Base-by-base conservation (phyloP, 2,329 filamentous ascomycete species). In the Ascochyta clinopodiicola region DNA sequence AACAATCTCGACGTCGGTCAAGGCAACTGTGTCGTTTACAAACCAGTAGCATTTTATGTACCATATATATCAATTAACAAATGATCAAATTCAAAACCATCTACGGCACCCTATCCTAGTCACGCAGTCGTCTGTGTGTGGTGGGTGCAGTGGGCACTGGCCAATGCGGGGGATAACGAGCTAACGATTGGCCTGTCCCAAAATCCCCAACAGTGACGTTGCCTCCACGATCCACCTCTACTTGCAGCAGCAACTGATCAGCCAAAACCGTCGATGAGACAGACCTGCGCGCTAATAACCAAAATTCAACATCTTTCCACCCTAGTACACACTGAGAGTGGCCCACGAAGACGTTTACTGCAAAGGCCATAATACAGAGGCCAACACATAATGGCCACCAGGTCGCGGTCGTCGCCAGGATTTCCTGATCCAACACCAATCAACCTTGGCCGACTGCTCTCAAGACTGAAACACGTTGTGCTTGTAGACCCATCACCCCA, bases 391-490 rank as follows among this genome's bases (percentile, higher is more conserved):
- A 72, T 71, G 69, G 38, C 64, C 13, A 49, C 67, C 10, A 56
- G 57, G 49, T 39, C 68, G 36, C 61, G 54, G n/a, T 66, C 67
- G 6, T 65, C 69, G 1, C 58, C 69, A 35, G 60, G 51, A 2
- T 63, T 56, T 27, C 63, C 69, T 9, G 70, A 74, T 17, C 48
- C 67, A 5, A 71, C 68, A 2, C 57, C 66, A 1, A 72, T 77
- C 37, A 77, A 90, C 66, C 81, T 93, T 17, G 83, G 81, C 37
- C 84, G 87, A 34, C 79, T 92, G 44, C 82, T 93, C 6, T 76
- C 78, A 45, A 86, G 89, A 29, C 79, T 92, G 34, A 86, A 91
- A 64, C 82, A 84, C 57, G 86, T 80, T 31, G 80, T 92, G 47
- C 80, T 91, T 51, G 81, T 85, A 27, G 83, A 87, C 58, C 80